These are phyloP conservation scores for Ophiosphaerella herpotricha DNA, from an alignment of 2,329 filamentous ascomycete genomes.

Conservation along the genomic window DNA sequence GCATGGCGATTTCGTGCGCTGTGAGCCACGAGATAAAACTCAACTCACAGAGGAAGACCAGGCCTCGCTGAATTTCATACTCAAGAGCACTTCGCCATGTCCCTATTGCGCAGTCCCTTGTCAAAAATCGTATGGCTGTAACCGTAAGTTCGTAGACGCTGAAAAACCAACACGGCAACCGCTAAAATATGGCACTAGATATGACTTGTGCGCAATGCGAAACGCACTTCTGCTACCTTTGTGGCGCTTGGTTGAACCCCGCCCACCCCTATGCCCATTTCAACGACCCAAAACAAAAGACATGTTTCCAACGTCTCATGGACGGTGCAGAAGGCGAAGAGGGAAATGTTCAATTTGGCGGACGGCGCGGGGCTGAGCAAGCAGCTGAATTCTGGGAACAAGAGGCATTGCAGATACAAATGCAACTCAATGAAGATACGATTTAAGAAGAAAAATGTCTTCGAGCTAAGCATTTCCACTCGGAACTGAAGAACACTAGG, in stretches of 20 bases:
- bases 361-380: conserved; percentile 50
- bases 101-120: conserved; percentile 83
- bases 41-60: conserved; percentile 84
- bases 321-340: conserved; percentile 81
- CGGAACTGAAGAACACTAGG: neutral
- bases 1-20: conserved; percentile 87
- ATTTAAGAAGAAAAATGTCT: neutral
- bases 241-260: conserved; percentile 81
- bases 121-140: conserved; percentile 92
- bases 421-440: conserved; percentile 45
- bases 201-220: conserved; percentile 92
- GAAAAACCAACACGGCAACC: conserved; percentile 53
- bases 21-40: conserved; percentile 65
- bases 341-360: conserved; percentile 50
- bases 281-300: conserved; percentile 67
- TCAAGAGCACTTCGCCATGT: conserved; percentile 80
- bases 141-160: conserved; percentile 77
- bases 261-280: conserved; percentile 88
- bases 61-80: conserved; percentile 83
- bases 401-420: conserved; percentile 42
- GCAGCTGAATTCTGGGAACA: conserved; percentile 45
- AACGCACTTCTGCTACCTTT: conserved; percentile 95
- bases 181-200: conserved; percentile 56
- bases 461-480: neutral
- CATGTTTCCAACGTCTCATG: conserved; percentile 86